Base-by-base conservation (phyloP, 1,284 basidiomycete species). In the Moesziomyces antarcticus region DNA sequence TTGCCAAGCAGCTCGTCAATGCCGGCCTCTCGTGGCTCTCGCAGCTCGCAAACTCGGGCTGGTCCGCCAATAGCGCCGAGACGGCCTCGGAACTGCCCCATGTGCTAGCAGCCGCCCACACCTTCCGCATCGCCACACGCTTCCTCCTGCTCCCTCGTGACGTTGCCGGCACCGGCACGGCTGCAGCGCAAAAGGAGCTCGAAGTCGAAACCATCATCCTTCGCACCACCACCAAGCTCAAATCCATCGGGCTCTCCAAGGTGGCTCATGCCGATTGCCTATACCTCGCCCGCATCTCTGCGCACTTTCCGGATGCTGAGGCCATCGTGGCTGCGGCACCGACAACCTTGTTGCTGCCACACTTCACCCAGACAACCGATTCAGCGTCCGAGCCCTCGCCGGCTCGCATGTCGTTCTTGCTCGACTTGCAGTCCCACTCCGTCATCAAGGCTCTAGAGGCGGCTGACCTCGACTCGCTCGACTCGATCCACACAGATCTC, bases 1-100 rank as follows among this genome's bases (percentile, higher is more conserved):
- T 56, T 18, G 67, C 76, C 20, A 81, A 81, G 62, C 76, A 71
- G 21, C 56, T 72, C 14, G 78, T 74, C 56, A 81, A 81, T 41
- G 65, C 60, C 14, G 50, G 70, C 41, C 69, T 77, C 5, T 42
- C 42, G 5, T 50, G 55, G 10, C 37, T 71, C 6, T 41, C 60
- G 18, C 27, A 51, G 9, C 56, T 75, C n/a, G 37, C 62, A 22
- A 49, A 43, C 37, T 55, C 59, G 0, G 52, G 51, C n/a, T 77
- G 75, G 75, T 56, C 66, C 2, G 33, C 58, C 2, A n/a, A 57
- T 0, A 24, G 41, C 5, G 41, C 18, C 10, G 37, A 50, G 13
- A 2, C 55, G 20, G 18, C 63, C 9, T 20, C 51, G 11, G 35
- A 60, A n/a, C 11, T 24, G 16, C 14, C 51, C 0, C 51, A 62